Percentiles rank a stretch among this genome's conserved stretches.
These are phyloP conservation scores for Cylindrotheca fusiformis DNA, from an alignment of 108 stramenopile genomes.

Conservation along the genomic window DNA sequence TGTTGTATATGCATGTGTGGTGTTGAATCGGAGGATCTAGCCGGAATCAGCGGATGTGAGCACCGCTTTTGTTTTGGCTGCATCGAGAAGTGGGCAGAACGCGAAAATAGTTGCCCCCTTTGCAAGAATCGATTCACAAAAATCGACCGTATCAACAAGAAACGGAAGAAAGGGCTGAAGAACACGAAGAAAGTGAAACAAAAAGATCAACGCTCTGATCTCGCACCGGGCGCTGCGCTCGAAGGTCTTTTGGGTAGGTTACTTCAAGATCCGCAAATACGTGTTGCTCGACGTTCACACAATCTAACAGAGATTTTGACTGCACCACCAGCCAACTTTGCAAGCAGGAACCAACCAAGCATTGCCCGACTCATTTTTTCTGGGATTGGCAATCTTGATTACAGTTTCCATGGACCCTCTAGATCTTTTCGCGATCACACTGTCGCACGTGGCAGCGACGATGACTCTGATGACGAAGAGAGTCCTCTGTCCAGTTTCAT, in stretches of 20 bases:
- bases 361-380: slow-evolving; percentile 4
- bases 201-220: slow-evolving; percentile 63
- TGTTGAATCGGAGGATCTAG: slow-evolving; percentile 53
- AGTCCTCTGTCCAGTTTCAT: slow-evolving; percentile 14
- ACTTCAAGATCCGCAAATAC: too few species aligned
- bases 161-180: slow-evolving; percentile 30
- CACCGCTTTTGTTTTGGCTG: slow-evolving; percentile 86
- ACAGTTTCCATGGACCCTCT: not conserved
- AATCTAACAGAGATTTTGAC: too few species aligned
- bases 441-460: slow-evolving; percentile 1
- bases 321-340: slow-evolving; percentile 4
- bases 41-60: slow-evolving; percentile 66
- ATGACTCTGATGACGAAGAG: slow-evolving; percentile 15
- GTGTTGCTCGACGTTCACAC: too few species aligned
- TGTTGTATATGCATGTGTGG: slow-evolving; percentile 82
- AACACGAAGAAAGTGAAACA: slow-evolving; percentile 65
- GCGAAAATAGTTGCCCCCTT: slow-evolving; percentile 86
- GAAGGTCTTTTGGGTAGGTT: slow-evolving; percentile 43
- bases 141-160: slow-evolving; percentile 66
- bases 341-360: not conserved
- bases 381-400: not conserved
- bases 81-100: slow-evolving; percentile 82
- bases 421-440: not conserved
- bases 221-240: slow-evolving; percentile 27
- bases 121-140: slow-evolving; percentile 81